phyloP scores from a whole-genome alignment of 805 yeast species.

The Metschnikowia baotianmanensis region DNA sequence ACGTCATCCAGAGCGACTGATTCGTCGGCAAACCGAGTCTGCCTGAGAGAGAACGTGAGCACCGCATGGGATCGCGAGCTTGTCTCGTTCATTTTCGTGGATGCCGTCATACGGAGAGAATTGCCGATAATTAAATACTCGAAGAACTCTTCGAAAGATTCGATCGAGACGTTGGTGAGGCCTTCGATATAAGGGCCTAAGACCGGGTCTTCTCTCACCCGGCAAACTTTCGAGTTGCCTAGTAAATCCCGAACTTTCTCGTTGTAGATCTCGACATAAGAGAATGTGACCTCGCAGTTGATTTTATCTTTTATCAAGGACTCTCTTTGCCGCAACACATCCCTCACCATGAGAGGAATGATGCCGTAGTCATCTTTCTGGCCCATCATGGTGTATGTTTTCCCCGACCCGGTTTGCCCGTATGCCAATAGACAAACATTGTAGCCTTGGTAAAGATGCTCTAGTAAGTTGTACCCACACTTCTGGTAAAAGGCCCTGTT shows the following conservation, averaged over 20 bases:
- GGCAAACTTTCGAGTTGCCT: conserved; percentile 30
- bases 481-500: conserved; percentile 52
- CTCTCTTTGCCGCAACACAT: conserved; percentile 47
- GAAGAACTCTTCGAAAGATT: conserved; percentile 48
- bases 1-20: conserved; percentile 16
- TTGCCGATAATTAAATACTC: conserved; percentile 51
- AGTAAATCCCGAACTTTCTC: conserved; percentile 72
- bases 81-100: conserved; percentile 68
- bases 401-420: conserved; percentile 45
- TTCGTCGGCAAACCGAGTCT: conserved; percentile 43
- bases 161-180: conserved; percentile 50
- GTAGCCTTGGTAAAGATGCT: conserved; percentile 47
- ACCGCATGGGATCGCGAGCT: conserved; percentile 85
- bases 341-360: conserved; percentile 46
- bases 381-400: conserved; percentile 46
- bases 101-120: conserved; percentile 59
- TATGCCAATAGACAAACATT: conserved; percentile 44
- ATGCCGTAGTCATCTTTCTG: conserved; percentile 33
- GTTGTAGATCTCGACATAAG: conserved; percentile 75
- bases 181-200: conserved; percentile 75
- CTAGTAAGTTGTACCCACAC: conserved; percentile 58
- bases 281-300: conserved; percentile 44
- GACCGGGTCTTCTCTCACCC: conserved; percentile 63
- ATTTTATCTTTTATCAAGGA: conserved; percentile 35
- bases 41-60: conserved; percentile 59